A percentile compares a stretch with the other conserved stretches of the same genome.
Conservation (phyloP, 169 alveolate genomes). For the Plasmodium blacklocki region DNA sequence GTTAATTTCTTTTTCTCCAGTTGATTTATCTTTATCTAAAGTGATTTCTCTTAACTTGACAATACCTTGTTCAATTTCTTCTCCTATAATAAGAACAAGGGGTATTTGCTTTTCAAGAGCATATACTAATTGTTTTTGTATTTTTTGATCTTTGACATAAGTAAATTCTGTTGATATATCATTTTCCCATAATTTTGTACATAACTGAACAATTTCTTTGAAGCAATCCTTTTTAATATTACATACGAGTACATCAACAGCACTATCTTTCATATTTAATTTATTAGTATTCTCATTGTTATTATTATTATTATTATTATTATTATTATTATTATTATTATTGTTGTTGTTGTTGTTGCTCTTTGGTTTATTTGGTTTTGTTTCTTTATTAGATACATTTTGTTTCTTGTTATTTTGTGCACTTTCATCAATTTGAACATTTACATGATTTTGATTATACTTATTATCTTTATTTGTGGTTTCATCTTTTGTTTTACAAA, state of each 20-base stretch:
- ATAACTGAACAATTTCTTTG: constrained; percentile 80
- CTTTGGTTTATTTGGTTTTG: neutral
- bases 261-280: constrained; percentile 83
- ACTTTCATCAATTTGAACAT: constrained; percentile 13
- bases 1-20: constrained; percentile 63
- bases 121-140: constrained; percentile 89
- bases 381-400: constrained; percentile 4
- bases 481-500: neutral
- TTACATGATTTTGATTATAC: constrained; percentile 3
- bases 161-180: constrained; percentile 82
- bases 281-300: constrained; percentile 22
- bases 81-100: constrained; percentile 75
- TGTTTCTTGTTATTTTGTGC: too few relatives aligned
- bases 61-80: constrained; percentile 72
- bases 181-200: constrained; percentile 80
- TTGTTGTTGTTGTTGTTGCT: neutral
- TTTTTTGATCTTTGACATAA: constrained; percentile 79
- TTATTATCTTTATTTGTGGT: constrained; percentile 1
- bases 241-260: constrained; percentile 77
- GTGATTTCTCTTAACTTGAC: constrained; percentile 67
- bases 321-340: neutral
- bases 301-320: neutral
- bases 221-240: constrained; percentile 44
- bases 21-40: constrained; percentile 43
- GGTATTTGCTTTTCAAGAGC: constrained; percentile 87